phyloP scores from a whole-genome alignment of 2,329 filamentous ascomycete genomes.

The Pseudogymnoascus sp. region DNA sequence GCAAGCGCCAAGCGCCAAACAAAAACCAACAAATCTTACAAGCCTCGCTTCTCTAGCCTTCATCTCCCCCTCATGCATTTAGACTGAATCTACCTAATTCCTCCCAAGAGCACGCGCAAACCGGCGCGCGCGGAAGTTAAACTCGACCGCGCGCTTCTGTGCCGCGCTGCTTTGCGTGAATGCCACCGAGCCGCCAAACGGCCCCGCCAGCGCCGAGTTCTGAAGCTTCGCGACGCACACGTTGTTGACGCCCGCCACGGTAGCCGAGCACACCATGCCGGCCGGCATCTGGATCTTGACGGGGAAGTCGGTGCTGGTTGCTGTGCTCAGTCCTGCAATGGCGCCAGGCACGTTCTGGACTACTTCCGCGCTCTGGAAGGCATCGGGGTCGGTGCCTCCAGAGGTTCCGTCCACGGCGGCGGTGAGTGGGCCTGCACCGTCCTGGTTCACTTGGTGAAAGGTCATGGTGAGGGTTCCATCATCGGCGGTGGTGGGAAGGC shows the following conservation, averaged over 20 bases:
- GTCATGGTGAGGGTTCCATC: slow-evolving; percentile 54
- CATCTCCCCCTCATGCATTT: background rate
- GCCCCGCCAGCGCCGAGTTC: slow-evolving; percentile 53
- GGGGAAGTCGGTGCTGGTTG: slow-evolving; percentile 55
- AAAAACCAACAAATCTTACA: background rate
- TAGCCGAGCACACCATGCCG: slow-evolving; percentile 57
- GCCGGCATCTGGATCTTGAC: slow-evolving; percentile 56
- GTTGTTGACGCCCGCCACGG: slow-evolving; percentile 47
- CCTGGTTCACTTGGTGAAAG: slow-evolving; percentile 64
- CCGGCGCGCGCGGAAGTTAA: slow-evolving; percentile 31
- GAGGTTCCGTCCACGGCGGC: slow-evolving; percentile 55
- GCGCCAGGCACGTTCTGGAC: slow-evolving; percentile 53
- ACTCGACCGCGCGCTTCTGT: slow-evolving; percentile 54
- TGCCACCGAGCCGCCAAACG: slow-evolving; percentile 58
- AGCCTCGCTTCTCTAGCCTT: background rate
- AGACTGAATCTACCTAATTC: background rate
- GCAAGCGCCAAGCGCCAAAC: slow-evolving; percentile 1
- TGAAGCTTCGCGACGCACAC: slow-evolving; percentile 58
- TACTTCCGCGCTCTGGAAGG: slow-evolving; percentile 52
- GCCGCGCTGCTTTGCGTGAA: slow-evolving; percentile 52
- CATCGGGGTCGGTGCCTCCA: slow-evolving; percentile 49
- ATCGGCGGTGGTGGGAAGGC: slow-evolving; percentile 52
- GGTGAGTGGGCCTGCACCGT: slow-evolving; percentile 55
- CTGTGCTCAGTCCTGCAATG: slow-evolving; percentile 48
- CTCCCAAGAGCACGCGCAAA: slow-evolving; percentile 22